Percentiles rank a stretch among this genome's conserved stretches.
Evolutionary conservation across 805 yeast species (phyloP).

Genomic region (Monosporozyma yasuniensis): DNA sequence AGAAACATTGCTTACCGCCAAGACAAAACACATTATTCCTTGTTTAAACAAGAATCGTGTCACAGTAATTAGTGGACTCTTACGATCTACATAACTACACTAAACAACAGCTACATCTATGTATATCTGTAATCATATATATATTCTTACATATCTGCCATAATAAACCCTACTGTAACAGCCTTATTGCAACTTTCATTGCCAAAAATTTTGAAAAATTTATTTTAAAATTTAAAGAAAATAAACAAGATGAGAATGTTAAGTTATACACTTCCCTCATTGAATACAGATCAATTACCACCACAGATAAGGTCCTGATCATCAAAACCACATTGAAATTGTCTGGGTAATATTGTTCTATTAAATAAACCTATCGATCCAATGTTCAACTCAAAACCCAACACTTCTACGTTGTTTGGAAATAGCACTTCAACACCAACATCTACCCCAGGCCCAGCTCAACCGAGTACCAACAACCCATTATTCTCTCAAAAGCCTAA

Average conservation of each 20-base stretch:
- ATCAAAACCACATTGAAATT: not conserved
- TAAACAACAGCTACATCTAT: not conserved
- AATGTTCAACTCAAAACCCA: slow-evolving; percentile 12
- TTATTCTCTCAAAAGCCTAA: slow-evolving; percentile 17
- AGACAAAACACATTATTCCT: not conserved
- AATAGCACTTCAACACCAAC: slow-evolving; percentile 28
- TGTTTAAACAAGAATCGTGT: not conserved
- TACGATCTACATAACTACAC: not conserved
- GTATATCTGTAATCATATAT: not conserved
- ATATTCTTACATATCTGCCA: not conserved
- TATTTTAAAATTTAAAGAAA: not conserved
- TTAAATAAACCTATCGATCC: not conserved
- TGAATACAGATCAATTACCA: not conserved
- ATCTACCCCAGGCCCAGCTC: slow-evolving; percentile 25
- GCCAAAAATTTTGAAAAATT: not conserved
- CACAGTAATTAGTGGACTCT: not conserved
- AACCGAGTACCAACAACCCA: slow-evolving; percentile 10
- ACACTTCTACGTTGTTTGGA: slow-evolving; percentile 22
- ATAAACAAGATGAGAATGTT: not conserved
- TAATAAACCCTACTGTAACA: not conserved
- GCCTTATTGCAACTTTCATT: not conserved
- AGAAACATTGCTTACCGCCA: not conserved
- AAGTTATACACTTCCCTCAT: not conserved
- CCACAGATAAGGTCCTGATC: not conserved
- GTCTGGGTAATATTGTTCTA: not conserved